These are phyloP conservation scores for Pseudocercospora musae DNA, from an alignment of 2,329 filamentous ascomycete genomes.

Conservation along the genomic window DNA sequence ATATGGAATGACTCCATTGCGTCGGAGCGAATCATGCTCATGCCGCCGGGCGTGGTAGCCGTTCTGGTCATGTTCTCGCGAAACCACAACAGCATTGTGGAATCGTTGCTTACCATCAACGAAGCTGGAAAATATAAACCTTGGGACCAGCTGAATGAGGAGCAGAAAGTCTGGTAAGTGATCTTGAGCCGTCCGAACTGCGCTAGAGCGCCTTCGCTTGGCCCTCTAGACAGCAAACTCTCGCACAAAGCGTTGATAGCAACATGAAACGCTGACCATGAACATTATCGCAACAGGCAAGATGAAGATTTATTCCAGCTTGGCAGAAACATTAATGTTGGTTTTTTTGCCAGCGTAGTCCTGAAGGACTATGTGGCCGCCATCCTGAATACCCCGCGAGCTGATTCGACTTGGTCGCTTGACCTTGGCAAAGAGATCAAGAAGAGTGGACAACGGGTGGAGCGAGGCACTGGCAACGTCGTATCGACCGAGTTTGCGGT, in stretches of 20 bases:
- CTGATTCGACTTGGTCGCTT: constrained; percentile 47
- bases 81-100: constrained; percentile 46
- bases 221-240: not conserved
- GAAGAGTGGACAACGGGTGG: constrained; percentile 38
- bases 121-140: constrained; percentile 44
- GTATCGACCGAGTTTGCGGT: constrained; percentile 48
- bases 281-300: constrained; percentile 54
- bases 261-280: not conserved
- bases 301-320: constrained; percentile 56
- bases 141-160: constrained; percentile 40
- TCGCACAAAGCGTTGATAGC: not conserved
- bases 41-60: constrained; percentile 47
- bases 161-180: constrained; percentile 40
- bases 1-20: constrained; percentile 47
- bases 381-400: constrained; percentile 47
- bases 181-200: constrained; percentile 46
- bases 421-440: constrained; percentile 48
- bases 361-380: constrained; percentile 47
- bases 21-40: constrained; percentile 47
- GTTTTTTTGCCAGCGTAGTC: constrained; percentile 47
- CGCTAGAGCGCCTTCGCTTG: not conserved
- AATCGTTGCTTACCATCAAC: constrained; percentile 42
- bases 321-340: constrained; percentile 47
- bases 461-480: constrained; percentile 45
- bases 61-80: constrained; percentile 45